Base-by-base conservation (phyloP, 1,284 basidiomycete species). In the Pholiota adiposa region DNA sequence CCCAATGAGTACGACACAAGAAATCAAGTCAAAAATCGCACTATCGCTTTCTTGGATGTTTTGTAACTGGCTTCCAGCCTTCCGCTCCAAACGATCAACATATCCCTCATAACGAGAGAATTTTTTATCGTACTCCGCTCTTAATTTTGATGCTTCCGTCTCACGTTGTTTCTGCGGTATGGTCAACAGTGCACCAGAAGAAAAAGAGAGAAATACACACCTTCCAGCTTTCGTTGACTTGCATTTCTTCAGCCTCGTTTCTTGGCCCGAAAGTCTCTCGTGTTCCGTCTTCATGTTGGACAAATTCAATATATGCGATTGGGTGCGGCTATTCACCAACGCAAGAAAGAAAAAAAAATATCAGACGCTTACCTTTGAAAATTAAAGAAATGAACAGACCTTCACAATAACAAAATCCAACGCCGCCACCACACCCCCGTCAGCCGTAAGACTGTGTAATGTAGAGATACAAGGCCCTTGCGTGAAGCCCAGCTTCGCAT, bases 401-500 rank as follows among this genome's bases (percentile, higher is more conserved):
- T 91, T 92, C 3, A 84, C 78, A 11, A 98, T 77, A 6, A 88
- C 78, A 2, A 98, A 65, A 68, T 96, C 92, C 82, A 97, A 82
- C 8, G 89, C 79, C 2, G 90, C 79, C 0, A 97, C 84, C 3
- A 80, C 60, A 0, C 97, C 97, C 0, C 97, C 97, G 65, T 97
- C 93, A 0, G 87, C 73, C 0, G 88, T 89, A 50, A 99, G 75
- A 65, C 91, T 94, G 54, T 89, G 84, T 60, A 98, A 73, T 0
- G 90, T 91, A 0, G 94, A 85, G 27, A 94, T 78, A 68, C 85
- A 93, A 0, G 84, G 84, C 1, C 76, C 73, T 27, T 70, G 72
- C 57, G 83, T 81, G 66, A 94, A 93, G 3, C 97, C 97, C 1
- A 99, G 82, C 63, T 89, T 91, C 1, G 89, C 81, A 69, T 98